A percentile compares a stretch with the other conserved stretches of the same genome.
Evolutionary conservation across 345 rosid species (phyloP).

Genomic region (Sisymbrium irio): DNA sequence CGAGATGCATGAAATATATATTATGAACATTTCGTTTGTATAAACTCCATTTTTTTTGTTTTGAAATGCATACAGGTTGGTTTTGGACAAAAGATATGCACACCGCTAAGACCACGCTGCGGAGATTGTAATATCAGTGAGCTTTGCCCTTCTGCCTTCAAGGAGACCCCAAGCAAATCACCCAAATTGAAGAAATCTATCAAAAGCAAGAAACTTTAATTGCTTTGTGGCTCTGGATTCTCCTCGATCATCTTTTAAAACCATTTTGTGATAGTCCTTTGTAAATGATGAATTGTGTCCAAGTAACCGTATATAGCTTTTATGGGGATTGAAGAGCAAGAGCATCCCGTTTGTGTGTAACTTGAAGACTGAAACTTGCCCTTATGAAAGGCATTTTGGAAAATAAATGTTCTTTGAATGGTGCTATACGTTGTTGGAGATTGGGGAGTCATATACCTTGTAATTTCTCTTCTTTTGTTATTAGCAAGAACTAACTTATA

Average conservation of each 20-base stretch:
- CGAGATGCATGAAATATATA: not conserved
- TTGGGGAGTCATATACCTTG: too few species aligned
- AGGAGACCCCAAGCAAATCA: constrained; percentile 53
- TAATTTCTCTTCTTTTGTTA: too few species aligned
- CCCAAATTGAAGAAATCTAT: constrained; percentile 48
- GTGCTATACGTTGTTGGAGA: too few species aligned
- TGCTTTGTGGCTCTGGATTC: constrained; percentile 11
- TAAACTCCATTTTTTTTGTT: too few species aligned
- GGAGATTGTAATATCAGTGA: constrained; percentile 56
- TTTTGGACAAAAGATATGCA: constrained; percentile 88
- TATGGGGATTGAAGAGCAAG: not conserved
- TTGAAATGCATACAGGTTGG: constrained; percentile 53
- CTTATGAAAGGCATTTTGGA: not conserved
- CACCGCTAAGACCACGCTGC: constrained; percentile 77
- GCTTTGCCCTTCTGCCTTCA: constrained; percentile 86
- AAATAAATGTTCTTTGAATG: too few species aligned
- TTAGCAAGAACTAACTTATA: too few species aligned
- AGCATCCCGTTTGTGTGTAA: not conserved
- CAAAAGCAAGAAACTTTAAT: constrained; percentile 36
- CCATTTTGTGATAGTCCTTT: constrained; percentile 5
- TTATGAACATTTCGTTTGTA: not conserved
- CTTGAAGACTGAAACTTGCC: not conserved
- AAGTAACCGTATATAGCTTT: constrained; percentile 10
- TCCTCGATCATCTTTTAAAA: not conserved
- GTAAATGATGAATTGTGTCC: not conserved